Base-by-base conservation (phyloP, 805 yeast species). In the Wickerhamomyces bisporus region DNA sequence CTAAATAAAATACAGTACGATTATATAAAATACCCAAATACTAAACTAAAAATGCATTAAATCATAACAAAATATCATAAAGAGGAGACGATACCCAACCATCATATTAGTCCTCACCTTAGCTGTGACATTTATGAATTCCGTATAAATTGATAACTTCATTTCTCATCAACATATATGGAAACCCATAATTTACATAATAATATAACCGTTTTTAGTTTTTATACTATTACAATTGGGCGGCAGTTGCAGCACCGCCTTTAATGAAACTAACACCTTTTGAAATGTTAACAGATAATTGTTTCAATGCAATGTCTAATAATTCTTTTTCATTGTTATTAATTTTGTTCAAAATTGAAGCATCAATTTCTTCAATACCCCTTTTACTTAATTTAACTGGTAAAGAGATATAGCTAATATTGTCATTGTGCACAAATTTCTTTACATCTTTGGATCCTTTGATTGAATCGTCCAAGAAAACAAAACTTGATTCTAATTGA, bases 391-490 rank as follows among this genome's bases (percentile, higher is more conserved):
- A 32, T 23, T 34, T 41, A 12, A 53, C 48, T 15, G 59, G 59
- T 31, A 53, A 38, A 16, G 59, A 54, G 26, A 53, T 40, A 26
- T 37, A 53, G 8, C 38, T 26, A 13, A 53, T 39, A 5, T 40
- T 32, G 14, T 36, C 47, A 15, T 40, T 40, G 3, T 36, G 30
- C 9, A 47, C 32, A 19, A 39, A 31, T 25, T 39, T 25, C 41
- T 41, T 49, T 1, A 48, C 55, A 18, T 43, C 47, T 23, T 42
- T 33, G 1, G 45, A 42, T 38, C 58, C 59, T 34, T 42, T 36
- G 34, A 54, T 51, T 4, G 50, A 35, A 16, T 61, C 52, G 25
- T 82, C 86, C 45, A 82, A 69, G 53, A 75, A 75, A 32, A 74
- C 69, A 48, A 66, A 73, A 20, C 43, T 58, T 28, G 79, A 72